Evolutionary conservation across 352 stramenopile species (phyloP).

Genomic region (Phytopythium montanum): DNA sequence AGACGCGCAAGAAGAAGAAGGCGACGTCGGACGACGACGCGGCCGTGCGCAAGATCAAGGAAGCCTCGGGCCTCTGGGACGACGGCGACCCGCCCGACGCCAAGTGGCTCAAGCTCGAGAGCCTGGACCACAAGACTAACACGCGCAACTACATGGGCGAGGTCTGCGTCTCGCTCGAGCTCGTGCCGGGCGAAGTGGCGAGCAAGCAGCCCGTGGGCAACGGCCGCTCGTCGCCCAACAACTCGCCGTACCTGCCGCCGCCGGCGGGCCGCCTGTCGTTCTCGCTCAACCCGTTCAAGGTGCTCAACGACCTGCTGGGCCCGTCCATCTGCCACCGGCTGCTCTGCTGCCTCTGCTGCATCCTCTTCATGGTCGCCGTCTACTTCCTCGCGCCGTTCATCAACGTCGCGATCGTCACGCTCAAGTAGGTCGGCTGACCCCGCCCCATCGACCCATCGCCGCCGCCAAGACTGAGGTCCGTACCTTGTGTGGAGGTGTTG

Average conservation of each 20-base stretch:
- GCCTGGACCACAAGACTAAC: constrained; percentile 77
- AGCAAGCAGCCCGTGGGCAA: constrained; percentile 73
- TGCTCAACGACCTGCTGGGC: constrained; percentile 85
- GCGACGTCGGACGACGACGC: constrained; percentile 65
- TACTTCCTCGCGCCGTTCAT: constrained; percentile 87
- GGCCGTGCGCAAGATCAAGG: constrained; percentile 80
- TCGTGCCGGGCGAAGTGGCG: constrained; percentile 85
- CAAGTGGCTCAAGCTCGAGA: constrained; percentile 85
- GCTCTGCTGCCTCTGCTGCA: constrained; percentile 83
- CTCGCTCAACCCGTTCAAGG: constrained; percentile 90
- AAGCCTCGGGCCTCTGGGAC: constrained; percentile 83
- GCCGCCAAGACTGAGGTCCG: neutral
- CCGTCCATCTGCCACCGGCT: constrained; percentile 84
- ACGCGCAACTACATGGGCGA: constrained; percentile 84
- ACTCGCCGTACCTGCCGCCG: constrained; percentile 89
- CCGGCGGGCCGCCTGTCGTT: constrained; percentile 89
- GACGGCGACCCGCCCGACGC: constrained; percentile 73
- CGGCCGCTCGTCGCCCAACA: constrained; percentile 90
- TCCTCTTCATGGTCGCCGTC: constrained; percentile 81
- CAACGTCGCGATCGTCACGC: constrained; percentile 72
- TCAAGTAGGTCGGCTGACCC: constrained; percentile 44
- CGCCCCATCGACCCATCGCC: neutral
- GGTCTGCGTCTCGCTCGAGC: constrained; percentile 83
- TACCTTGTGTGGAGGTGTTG: neutral
- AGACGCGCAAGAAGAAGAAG: constrained; percentile 83